Evolutionary conservation across 768 basidiomycete genomes (phyloP), one percentile per base, ranked within the genome.

Genomic region (Polyporus arcularius): DNA sequence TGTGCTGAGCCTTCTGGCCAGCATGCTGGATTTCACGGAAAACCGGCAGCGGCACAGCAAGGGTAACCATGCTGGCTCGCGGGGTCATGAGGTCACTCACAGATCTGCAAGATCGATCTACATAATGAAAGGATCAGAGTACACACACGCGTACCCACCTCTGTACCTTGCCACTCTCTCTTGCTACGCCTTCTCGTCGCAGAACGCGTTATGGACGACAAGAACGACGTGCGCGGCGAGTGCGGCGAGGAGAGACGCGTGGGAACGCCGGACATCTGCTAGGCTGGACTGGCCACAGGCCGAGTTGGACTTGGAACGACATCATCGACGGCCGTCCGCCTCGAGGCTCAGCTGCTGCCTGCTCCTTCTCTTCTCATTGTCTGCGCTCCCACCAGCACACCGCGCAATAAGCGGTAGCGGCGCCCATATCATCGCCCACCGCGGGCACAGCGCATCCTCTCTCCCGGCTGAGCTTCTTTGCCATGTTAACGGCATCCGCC

Each of bases 1-100:
- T 28, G 41, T 76, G 7, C 58, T 49, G 18, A 56, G 65, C 16
- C 28, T 55, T 66, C 32, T 56, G 60, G 60, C 60, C 60, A 14
- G 49, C 60, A n/a, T 55, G 49, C 60, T 26, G 42, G 16, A 47
- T 26, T 26, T 26, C 58, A 60, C 32, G 52, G 11, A 7, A 21
- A 41, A 32, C 9, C 16, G 18, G 14, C 9, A 46, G 35, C 35
- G 35, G 35, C 35, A 35, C 35, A 35, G 35, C 35, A 35, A 35
- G 35, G 35, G 35, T 35, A 35, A 35, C 35, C 35, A 35, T 11
- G 35, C 35, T 35, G 35, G 35, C 35, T 35, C 18, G 18, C 18
- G 14, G 42, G 42, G 42, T 43, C 42, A 43, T 43, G 42, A 16
- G 42, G 42, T 43, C 42, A 6, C 15, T 15, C 42, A 1, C 42